These are phyloP conservation scores for Babesia divergens DNA, from an alignment of 169 alveolate genomes.

Conservation along the genomic window DNA sequence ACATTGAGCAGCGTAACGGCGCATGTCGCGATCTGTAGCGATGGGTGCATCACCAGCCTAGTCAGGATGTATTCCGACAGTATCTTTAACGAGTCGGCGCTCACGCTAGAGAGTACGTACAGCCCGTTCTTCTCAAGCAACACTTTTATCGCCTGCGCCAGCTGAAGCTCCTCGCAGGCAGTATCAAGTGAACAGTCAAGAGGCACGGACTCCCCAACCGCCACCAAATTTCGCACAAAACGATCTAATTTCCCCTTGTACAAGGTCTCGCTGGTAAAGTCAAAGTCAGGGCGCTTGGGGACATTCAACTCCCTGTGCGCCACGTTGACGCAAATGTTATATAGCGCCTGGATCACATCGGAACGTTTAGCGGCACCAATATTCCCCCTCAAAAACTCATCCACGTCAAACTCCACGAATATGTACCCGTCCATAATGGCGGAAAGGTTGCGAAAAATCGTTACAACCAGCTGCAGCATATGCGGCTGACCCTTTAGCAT, in stretches of 20 bases:
- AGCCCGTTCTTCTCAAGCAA: constrained; percentile 35
- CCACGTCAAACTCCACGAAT: constrained; percentile 58
- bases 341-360: constrained; percentile 53
- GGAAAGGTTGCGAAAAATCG: constrained; percentile 55
- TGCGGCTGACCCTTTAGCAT: constrained; percentile 33
- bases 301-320: constrained; percentile 25
- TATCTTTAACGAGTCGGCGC: constrained; percentile 12
- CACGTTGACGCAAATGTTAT: constrained; percentile 45
- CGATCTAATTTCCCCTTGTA: constrained; percentile 38
- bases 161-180: constrained; percentile 34
- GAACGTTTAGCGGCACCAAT: constrained; percentile 17
- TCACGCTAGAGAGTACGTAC: constrained; percentile 21
- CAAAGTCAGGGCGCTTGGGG: constrained; percentile 21
- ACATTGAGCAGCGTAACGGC: constrained; percentile 35
- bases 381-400: constrained; percentile 41
- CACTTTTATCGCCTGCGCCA: constrained; percentile 51
- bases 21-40: constrained; percentile 53
- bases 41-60: constrained; percentile 59
- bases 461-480: constrained; percentile 26
- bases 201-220: constrained; percentile 27
- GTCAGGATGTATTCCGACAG: constrained; percentile 23
- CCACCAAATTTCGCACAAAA: constrained; percentile 30
- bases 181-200: constrained; percentile 25
- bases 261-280: constrained; percentile 14
- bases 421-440: constrained; percentile 53